A percentile compares a stretch with the other conserved stretches of the same genome.
phyloP scores from a whole-genome alignment of 257 asterid species.

The Verbena officinalis region DNA sequence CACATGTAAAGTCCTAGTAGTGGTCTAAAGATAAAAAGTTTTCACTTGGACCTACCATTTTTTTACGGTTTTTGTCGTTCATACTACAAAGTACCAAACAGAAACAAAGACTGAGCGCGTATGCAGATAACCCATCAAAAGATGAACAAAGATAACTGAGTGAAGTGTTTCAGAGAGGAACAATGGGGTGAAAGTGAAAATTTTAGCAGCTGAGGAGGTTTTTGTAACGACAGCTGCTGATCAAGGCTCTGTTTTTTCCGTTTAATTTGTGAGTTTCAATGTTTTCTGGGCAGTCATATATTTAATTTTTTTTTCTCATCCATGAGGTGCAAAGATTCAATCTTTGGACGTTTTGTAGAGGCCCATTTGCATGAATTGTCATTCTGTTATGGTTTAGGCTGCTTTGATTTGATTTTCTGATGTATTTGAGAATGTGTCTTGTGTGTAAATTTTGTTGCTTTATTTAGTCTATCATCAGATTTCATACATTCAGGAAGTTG shows the following conservation, averaged over 20 bases:
- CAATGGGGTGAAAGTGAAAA: slow-evolving; percentile 53
- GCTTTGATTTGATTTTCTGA: slow-evolving; percentile 20
- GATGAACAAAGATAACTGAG: slow-evolving; percentile 22
- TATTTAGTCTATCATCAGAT: slow-evolving; percentile 10
- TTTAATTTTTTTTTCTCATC: slow-evolving; percentile 5
- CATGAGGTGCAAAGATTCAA: slow-evolving; percentile 32
- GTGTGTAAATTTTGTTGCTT: slow-evolving; percentile 1
- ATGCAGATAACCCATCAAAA: slow-evolving; percentile 29
- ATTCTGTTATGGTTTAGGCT: slow-evolving; percentile 18
- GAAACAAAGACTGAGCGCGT: slow-evolving; percentile 26
- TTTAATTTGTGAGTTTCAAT: slow-evolving; percentile 41
- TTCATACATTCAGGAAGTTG: slow-evolving; percentile 2
- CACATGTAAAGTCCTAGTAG: slow-evolving; percentile 13
- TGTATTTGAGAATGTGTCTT: slow-evolving; percentile 11
- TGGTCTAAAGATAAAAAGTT: slow-evolving; percentile 37
- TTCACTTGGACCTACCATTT: slow-evolving; percentile 19
- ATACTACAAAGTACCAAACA: slow-evolving; percentile 44
- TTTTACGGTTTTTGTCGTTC: slow-evolving; percentile 41
- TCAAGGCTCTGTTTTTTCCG: slow-evolving; percentile 42
- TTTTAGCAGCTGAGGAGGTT: slow-evolving; percentile 58
- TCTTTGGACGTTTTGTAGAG: slow-evolving; percentile 29
- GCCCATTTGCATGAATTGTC: slow-evolving; percentile 36
- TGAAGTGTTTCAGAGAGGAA: slow-evolving; percentile 25
- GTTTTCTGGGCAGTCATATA: slow-evolving; percentile 10
- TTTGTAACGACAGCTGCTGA: slow-evolving; percentile 63